phyloP scores from a whole-genome alignment of 441 rosid genomes.

The Gossypium gossypioides region DNA sequence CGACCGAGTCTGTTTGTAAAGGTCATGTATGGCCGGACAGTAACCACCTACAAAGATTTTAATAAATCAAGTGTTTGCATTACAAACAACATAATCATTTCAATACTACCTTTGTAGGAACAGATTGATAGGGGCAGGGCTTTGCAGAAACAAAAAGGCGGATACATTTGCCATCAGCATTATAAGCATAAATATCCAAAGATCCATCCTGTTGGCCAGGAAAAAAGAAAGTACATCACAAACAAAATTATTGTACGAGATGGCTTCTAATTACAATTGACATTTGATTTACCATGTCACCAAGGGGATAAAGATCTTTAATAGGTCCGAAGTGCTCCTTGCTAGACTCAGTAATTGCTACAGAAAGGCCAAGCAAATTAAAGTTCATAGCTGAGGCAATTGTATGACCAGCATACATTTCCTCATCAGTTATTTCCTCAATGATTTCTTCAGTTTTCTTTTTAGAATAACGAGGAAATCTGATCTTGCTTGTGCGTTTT shows the following conservation, averaged over 20 bases:
- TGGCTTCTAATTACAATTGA: slow-evolving; percentile 7
- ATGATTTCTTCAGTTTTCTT: slow-evolving; percentile 31
- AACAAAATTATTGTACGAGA: slow-evolving; percentile 5
- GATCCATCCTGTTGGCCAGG: slow-evolving; percentile 74
- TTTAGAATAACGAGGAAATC: slow-evolving; percentile 46
- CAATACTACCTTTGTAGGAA: slow-evolving; percentile 76
- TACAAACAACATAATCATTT: background rate
- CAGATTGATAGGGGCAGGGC: slow-evolving; percentile 70
- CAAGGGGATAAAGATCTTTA: slow-evolving; percentile 77
- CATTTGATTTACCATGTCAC: slow-evolving; percentile 63
- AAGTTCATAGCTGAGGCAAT: slow-evolving; percentile 91
- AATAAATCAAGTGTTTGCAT: slow-evolving; percentile 8
- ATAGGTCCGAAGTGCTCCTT: slow-evolving; percentile 58
- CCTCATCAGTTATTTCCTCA: slow-evolving; percentile 72
- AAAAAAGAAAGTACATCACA: slow-evolving; percentile 7
- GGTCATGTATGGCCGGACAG: slow-evolving; percentile 87
- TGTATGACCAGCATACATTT: slow-evolving; percentile 69
- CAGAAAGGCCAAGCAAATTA: slow-evolving; percentile 60
- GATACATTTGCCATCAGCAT: slow-evolving; percentile 67
- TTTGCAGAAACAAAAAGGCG: slow-evolving; percentile 75
- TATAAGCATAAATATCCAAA: slow-evolving; percentile 62
- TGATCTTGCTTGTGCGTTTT: slow-evolving; percentile 41
- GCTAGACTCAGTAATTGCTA: slow-evolving; percentile 45
- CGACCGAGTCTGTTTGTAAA: slow-evolving; percentile 89
- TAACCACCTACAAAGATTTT: slow-evolving; percentile 51